phyloP scores from a whole-genome alignment of 2,329 filamentous ascomycete species.

The Penicillium corylophilum region DNA sequence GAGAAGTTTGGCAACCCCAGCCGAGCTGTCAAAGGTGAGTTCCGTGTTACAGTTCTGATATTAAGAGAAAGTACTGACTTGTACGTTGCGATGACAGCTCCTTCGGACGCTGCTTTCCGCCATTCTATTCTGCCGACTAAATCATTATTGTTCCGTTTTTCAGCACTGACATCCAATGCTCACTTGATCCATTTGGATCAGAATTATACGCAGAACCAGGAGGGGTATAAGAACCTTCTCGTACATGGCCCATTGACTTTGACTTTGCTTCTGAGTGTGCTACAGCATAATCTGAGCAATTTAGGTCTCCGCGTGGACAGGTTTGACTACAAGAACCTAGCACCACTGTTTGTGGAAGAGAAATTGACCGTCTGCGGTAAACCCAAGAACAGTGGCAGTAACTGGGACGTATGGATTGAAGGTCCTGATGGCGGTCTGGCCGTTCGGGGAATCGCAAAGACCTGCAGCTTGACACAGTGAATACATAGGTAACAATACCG shows the following conservation, averaged over 20 bases:
- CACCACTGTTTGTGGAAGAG: slow-evolving; percentile 75
- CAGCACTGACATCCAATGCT: slow-evolving; percentile 86
- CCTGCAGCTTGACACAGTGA: not conserved
- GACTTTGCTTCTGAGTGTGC: slow-evolving; percentile 69
- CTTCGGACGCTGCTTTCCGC: slow-evolving; percentile 53
- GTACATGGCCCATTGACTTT: slow-evolving; percentile 85
- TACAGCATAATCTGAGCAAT: slow-evolving; percentile 55
- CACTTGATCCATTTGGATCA: slow-evolving; percentile 86
- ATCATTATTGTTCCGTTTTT: slow-evolving; percentile 82
- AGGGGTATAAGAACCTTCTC: slow-evolving; percentile 72
- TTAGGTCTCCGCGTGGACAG: slow-evolving; percentile 45
- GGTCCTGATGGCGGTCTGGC: slow-evolving; percentile 61
- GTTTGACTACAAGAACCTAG: slow-evolving; percentile 77
- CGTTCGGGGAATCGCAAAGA: slow-evolving; percentile 56
- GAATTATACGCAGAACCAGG: slow-evolving; percentile 65
- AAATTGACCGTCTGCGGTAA: slow-evolving; percentile 68
- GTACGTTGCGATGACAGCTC: slow-evolving; percentile 38
- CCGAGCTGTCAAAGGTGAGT: slow-evolving; percentile 39
- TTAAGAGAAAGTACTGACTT: slow-evolving; percentile 18
- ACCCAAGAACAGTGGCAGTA: slow-evolving; percentile 41
- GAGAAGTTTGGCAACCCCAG: slow-evolving; percentile 20
- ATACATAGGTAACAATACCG: not conserved
- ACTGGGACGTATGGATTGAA: slow-evolving; percentile 67
- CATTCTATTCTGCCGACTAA: slow-evolving; percentile 65
- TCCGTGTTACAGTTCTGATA: slow-evolving; percentile 9